A percentile compares a stretch with the other conserved stretches of the same genome.
Evolutionary conservation across 768 basidiomycete genomes (phyloP).

Genomic region (Kwoniella bestiolae): DNA sequence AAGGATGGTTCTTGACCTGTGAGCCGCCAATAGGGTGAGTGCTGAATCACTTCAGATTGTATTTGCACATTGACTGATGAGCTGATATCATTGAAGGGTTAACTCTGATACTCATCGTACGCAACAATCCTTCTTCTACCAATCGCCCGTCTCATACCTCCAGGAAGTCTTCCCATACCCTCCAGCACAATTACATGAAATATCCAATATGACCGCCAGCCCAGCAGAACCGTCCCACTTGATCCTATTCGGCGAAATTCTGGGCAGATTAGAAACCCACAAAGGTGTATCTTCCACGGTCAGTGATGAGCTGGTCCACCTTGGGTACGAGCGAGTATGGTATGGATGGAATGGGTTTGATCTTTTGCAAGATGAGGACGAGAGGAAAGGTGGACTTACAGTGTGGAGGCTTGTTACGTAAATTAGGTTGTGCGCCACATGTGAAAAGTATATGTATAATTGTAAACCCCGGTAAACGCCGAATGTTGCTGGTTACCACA

Average conservation of each 20-base stretch:
- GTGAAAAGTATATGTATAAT: background rate
- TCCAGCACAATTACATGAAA: slow-evolving; percentile 41
- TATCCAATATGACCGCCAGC: slow-evolving; percentile 59
- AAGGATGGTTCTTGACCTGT: slow-evolving; percentile 86
- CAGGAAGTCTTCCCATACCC: slow-evolving; percentile 68
- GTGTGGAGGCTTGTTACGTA: slow-evolving; percentile 63
- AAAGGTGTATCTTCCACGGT: slow-evolving; percentile 48
- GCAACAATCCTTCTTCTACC: slow-evolving; percentile 82
- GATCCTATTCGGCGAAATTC: slow-evolving; percentile 79
- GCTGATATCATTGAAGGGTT: slow-evolving; percentile 63
- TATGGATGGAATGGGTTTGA: slow-evolving; percentile 66
- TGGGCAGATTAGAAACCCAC: slow-evolving; percentile 52
- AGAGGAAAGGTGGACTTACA: slow-evolving; percentile 69
- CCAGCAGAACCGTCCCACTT: slow-evolving; percentile 84
- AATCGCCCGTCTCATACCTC: slow-evolving; percentile 71
- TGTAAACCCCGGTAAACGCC: slow-evolving; percentile 39
- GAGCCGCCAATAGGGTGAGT: slow-evolving; percentile 87
- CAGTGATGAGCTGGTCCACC: slow-evolving; percentile 60
- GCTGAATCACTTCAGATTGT: too few species aligned
- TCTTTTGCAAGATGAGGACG: slow-evolving; percentile 70
- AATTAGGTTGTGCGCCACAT: slow-evolving; percentile 14
- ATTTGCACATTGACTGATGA: too few species aligned
- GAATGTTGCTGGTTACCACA: background rate
- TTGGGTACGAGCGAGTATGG: slow-evolving; percentile 72
- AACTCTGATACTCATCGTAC: slow-evolving; percentile 68